Evolutionary conservation across 805 yeast species (phyloP).

Genomic region (Saccharomycopsis fermentans): DNA sequence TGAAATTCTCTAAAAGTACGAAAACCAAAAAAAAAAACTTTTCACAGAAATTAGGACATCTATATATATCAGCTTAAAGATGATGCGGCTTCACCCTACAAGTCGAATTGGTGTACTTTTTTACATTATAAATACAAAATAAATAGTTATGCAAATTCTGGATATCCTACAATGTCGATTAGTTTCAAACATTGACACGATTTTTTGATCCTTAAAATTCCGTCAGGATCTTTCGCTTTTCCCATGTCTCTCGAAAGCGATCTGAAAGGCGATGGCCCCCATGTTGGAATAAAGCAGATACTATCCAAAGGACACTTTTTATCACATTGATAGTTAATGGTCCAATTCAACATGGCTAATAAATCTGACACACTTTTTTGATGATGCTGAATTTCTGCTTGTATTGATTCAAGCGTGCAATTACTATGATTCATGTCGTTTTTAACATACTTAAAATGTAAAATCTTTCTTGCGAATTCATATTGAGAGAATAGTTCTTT

Average conservation of each 20-base stretch:
- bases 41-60: neutral
- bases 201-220: constrained; percentile 5
- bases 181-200: constrained; percentile 9
- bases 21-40: neutral
- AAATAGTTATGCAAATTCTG: neutral
- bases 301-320: constrained; percentile 36
- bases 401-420: constrained; percentile 16
- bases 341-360: constrained; percentile 31
- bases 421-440: constrained; percentile 8
- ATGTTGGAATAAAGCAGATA: constrained; percentile 46
- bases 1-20: neutral
- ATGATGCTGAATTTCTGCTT: constrained; percentile 13
- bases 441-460: constrained; percentile 20
- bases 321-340: constrained; percentile 33
- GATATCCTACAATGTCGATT: neutral
- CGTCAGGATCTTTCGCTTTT: constrained; percentile 4
- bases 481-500: constrained; percentile 30
- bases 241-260: neutral
- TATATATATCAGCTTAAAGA: too few species aligned
- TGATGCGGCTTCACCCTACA: too few species aligned
- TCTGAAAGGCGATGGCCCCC: constrained; percentile 50
- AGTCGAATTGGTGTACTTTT: neutral
- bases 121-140: too few species aligned
- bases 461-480: constrained; percentile 24
- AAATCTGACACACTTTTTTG: constrained; percentile 18